phyloP scores from a whole-genome alignment of 352 stramenopile species.

The Phytophthora sojae region DNA sequence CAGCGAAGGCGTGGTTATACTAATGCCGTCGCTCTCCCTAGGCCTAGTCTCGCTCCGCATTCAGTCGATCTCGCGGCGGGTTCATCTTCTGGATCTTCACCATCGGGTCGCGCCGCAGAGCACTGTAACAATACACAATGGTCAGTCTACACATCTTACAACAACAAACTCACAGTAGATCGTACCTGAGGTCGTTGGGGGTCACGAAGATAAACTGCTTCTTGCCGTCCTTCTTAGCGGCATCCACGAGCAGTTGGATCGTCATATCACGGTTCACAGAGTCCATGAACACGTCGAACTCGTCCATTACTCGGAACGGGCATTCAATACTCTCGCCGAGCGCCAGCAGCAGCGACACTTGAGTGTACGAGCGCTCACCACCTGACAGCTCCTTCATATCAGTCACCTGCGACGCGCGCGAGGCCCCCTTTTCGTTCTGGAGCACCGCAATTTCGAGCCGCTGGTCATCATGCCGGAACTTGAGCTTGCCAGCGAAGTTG shows the following conservation, averaged over 20 bases:
- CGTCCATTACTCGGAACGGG: conserved; percentile 98
- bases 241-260: conserved; percentile 94
- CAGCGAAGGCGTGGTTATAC: conserved; percentile 28
- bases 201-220: conserved; percentile 93
- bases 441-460: conserved; percentile 82
- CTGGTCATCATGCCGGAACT: conserved; percentile 82
- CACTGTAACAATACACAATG: conserved; percentile 38
- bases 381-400: conserved; percentile 98
- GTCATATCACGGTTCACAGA: conserved; percentile 96
- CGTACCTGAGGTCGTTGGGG: conserved; percentile 87
- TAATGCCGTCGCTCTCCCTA: conserved; percentile 4
- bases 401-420: conserved; percentile 88
- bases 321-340: conserved; percentile 92
- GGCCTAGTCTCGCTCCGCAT: conserved; percentile 48
- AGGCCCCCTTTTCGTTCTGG: conserved; percentile 78
- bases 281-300: conserved; percentile 99
- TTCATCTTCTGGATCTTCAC: conserved; percentile 92
- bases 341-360: conserved; percentile 96
- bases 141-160: not conserved
- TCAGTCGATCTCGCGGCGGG: conserved; percentile 81
- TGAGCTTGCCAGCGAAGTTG: conserved; percentile 87
- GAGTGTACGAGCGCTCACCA: conserved; percentile 97
- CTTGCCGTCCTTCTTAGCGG: conserved; percentile 72
- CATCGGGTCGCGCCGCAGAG: conserved; percentile 72
- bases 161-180: no score